These are phyloP conservation scores for Colletotrichum higginsianum DNA, from an alignment of 2,329 filamentous ascomycete species.

Conservation along the genomic window DNA sequence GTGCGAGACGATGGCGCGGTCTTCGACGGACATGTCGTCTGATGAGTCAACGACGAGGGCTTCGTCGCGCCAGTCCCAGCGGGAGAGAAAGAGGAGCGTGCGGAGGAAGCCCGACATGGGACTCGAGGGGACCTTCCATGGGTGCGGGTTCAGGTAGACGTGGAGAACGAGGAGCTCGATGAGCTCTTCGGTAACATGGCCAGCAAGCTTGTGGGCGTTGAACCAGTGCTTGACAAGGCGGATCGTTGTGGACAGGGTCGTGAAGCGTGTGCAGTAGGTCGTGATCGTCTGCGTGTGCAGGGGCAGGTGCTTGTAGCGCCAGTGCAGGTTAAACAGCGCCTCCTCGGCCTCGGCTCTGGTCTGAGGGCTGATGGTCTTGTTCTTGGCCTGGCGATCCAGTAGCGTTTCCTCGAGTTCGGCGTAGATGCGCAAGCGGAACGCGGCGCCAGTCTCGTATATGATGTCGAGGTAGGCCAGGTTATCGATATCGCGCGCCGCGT, in stretches of 20 bases:
- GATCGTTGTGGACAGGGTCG: constrained; percentile 85
- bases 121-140: constrained; percentile 84
- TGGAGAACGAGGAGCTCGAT: constrained; percentile 87
- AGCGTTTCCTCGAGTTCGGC: constrained; percentile 89
- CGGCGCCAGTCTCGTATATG: constrained; percentile 77
- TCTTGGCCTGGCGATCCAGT: constrained; percentile 83
- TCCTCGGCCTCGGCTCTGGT: constrained; percentile 78
- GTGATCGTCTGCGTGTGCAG: constrained; percentile 86
- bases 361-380: constrained; percentile 77
- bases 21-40: constrained; percentile 72
- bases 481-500: constrained; percentile 75
- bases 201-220: constrained; percentile 81
- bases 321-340: constrained; percentile 79
- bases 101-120: constrained; percentile 85
- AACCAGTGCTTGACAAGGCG: constrained; percentile 94
- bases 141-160: constrained; percentile 85
- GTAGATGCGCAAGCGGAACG: constrained; percentile 89
- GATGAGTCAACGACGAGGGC: constrained; percentile 86
- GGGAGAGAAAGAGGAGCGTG: constrained; percentile 82
- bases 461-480: constrained; percentile 90
- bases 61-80: constrained; percentile 92
- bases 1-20: constrained; percentile 75
- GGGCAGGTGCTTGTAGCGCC: constrained; percentile 79
- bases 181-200: constrained; percentile 83
- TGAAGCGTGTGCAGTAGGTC: constrained; percentile 84